These are phyloP conservation scores for Ambrosiella xylebori DNA, from an alignment of 2,329 filamentous ascomycete species.

Conservation along the genomic window DNA sequence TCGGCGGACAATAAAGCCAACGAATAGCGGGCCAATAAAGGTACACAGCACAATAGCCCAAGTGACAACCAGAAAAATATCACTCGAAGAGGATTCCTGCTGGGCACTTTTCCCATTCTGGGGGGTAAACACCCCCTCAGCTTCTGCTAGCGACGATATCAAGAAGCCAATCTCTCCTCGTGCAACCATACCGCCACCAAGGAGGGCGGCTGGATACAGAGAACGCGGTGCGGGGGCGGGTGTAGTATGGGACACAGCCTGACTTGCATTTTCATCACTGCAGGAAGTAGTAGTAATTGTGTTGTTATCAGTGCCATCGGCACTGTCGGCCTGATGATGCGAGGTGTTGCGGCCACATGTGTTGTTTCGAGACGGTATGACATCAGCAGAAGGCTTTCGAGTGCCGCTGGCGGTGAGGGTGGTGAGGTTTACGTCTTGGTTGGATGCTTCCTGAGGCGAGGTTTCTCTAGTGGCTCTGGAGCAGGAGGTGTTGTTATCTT, in stretches of 20 bases:
- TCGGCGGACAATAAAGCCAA: constrained; percentile 29
- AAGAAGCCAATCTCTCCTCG: constrained; percentile 50
- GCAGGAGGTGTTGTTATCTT: too few relatives aligned
- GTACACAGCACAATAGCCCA: constrained; percentile 42
- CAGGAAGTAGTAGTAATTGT: too few relatives aligned
- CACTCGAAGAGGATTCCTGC: not conserved
- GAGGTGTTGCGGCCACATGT: too few relatives aligned
- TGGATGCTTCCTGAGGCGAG: not conserved
- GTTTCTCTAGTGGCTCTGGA: not conserved
- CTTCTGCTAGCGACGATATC: constrained; percentile 51
- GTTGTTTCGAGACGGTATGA: too few relatives aligned
- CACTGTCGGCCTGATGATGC: too few relatives aligned
- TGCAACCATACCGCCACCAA: constrained; percentile 53
- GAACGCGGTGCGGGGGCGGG: constrained; percentile 30
- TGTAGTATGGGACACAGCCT: not conserved
- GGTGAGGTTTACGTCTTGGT: too few relatives aligned
- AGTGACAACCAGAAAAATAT: constrained; percentile 32
- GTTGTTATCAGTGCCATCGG: too few relatives aligned
- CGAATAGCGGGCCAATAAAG: constrained; percentile 30
- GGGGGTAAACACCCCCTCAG: constrained; percentile 25
- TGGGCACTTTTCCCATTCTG: constrained; percentile 18
- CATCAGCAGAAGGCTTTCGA: too few relatives aligned
- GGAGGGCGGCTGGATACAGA: constrained; percentile 47
- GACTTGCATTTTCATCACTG: too few relatives aligned
- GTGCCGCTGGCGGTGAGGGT: too few relatives aligned